Evolutionary conservation across 164 flowering plant species (phyloP), one percentile per base, ranked within the genome.

Genomic region (Sedum album): DNA sequence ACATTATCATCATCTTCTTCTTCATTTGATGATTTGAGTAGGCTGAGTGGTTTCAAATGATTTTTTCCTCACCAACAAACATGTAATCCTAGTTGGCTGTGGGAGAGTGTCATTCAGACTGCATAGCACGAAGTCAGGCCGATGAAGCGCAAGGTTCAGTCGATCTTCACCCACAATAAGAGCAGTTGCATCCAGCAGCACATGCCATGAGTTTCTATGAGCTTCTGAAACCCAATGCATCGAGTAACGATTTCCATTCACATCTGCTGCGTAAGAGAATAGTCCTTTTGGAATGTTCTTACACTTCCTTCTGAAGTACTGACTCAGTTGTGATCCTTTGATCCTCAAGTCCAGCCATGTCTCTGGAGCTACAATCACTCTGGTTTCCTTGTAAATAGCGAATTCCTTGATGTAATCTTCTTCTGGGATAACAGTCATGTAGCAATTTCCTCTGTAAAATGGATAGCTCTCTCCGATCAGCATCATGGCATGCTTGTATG

Each of bases 191-290:
- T 89, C 96, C 18, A 86, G 82, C 38, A 88, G 82, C 42, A 88
- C 93, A 62, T 86, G 88, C 93, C 93, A 86, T 15, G 85, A 79
- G 71, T 84, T 86, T 64, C 93, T 66, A 61, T 86, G 93, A 20
- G 88, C 93, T 69, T 88, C 96, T 0, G 95, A 89, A 66, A 89
- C 77, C 95, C 95, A 89, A 66, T 89, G 95, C 87, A 87, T 83
- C 1, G 89, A 85, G 35, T 84, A 82, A 9, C 87, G 79, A 2
- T 77, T 82, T 30, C 86, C 91, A 64, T 83, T 79, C 31, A 82
- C 77, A 31, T 84, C 80, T 6, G 80, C 90, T 0, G 91, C 90
- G 38, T 87, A 89, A 44, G 83, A 86, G 48, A 89, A 89, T 2
- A 89, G 74, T 1, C 91, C 96, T 49, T 89, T 87, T 6, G 85